phyloP scores from a whole-genome alignment of 176 grass and related monocot genomes.

The Musa troglodytarum region DNA sequence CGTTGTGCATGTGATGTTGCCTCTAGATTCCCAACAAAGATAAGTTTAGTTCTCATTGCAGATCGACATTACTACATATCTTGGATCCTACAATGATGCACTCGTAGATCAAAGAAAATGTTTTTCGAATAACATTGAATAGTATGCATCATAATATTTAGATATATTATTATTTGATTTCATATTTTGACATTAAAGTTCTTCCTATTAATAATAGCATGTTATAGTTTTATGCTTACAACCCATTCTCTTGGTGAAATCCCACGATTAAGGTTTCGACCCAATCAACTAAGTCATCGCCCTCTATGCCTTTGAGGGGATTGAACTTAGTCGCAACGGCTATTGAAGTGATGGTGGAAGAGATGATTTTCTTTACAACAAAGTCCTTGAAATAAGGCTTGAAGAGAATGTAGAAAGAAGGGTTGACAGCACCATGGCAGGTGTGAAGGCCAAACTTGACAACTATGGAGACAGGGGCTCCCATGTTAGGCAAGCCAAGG shows the following conservation, averaged over 20 bases:
- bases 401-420: constrained; percentile 7
- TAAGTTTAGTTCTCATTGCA: no score
- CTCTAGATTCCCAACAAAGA: no score
- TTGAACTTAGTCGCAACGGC: not conserved
- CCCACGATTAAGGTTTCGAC: not conserved
- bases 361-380: constrained; percentile 11
- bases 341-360: not conserved
- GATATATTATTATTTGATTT: no score
- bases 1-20: no score
- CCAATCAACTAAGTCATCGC: not conserved
- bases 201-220: no score
- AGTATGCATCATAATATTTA: no score
- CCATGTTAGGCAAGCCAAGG: not conserved
- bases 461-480: constrained; percentile 11
- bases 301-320: not conserved
- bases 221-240: not conserved
- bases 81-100: no score
- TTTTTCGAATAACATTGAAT: no score
- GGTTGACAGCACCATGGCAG: not conserved
- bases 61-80: no score
- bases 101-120: no score
- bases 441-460: constrained; percentile 16
- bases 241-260: not conserved
- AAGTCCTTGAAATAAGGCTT: constrained; percentile 21
- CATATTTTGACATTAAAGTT: no score